phyloP scores from a whole-genome alignment of 192 early-diverging fungal genomes.

The Chytriomyces confervae region DNA sequence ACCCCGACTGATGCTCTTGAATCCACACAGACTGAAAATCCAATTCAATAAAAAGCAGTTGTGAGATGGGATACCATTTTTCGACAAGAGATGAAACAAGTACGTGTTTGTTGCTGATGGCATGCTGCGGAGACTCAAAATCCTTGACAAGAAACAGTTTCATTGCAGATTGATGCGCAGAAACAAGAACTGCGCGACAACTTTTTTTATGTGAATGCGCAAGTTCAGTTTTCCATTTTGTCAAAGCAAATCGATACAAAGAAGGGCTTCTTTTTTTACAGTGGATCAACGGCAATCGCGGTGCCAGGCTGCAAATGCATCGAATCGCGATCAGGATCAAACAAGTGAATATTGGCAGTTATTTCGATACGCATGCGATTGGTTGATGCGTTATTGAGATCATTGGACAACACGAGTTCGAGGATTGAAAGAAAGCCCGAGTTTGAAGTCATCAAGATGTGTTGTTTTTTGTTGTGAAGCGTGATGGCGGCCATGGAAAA shows the following conservation, averaged over 20 bases:
- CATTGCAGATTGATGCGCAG: constrained; percentile 22
- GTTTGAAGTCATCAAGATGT: constrained; percentile 27
- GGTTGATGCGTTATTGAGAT: background rate
- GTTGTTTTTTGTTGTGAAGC: too few relatives aligned
- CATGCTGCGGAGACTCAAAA: background rate
- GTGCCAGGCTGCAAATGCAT: constrained; percentile 33
- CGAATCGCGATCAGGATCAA: background rate
- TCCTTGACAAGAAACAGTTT: constrained; percentile 10
- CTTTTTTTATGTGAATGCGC: constrained; percentile 8
- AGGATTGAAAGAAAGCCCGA: constrained; percentile 42
- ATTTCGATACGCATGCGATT: background rate
- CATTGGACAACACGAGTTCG: background rate
- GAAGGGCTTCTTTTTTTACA: too few relatives aligned
- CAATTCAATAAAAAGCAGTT: constrained; percentile 29
- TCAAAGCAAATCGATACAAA: too few relatives aligned
- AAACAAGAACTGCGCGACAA: constrained; percentile 42
- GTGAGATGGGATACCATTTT: too few relatives aligned
- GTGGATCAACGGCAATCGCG: constrained; percentile 45
- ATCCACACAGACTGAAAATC: constrained; percentile 22
- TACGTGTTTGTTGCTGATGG: background rate
- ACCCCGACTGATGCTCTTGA: background rate
- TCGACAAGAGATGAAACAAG: too few relatives aligned
- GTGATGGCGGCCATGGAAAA: background rate
- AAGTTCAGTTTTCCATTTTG: too few relatives aligned
- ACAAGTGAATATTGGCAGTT: too few relatives aligned